Base-by-base conservation (phyloP, 2,329 filamentous ascomycete species). In the Venturia pyrina region DNA sequence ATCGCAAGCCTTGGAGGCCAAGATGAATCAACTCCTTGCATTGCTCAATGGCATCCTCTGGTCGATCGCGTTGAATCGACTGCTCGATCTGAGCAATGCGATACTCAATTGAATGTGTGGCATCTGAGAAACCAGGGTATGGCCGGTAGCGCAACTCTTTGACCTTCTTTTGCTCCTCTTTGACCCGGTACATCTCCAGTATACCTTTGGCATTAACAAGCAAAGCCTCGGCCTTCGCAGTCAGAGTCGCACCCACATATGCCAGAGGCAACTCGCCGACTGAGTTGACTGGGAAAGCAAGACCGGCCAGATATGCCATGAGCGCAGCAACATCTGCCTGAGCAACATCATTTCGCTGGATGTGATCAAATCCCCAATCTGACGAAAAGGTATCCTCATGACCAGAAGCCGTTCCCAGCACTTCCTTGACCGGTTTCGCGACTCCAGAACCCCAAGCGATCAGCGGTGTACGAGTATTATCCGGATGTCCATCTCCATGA, bases 401-500 rank as follows among this genome's bases (percentile, higher is more conserved):
- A 0, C 95, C 96, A 0, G 88, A 85, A 4, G 90, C 90, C 68
- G 84, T 76, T 1, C 81, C 82, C 2, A 80, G 74, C 41, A 81
- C 79, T 2, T 85, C 78, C 8, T 74, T 78, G 62, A 87, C 79
- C 0, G 95, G 95, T 69, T 84, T 83, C 3, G 92, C 91, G 48
- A 98, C 85, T 10, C 95, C 95, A 65, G 95, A 91, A 13, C 95
- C 95, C 95, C 95, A 99, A 2, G 85, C 87, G 70, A 99, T 90
- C 41, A 99, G 80, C 0, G 95, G 95, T 0, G 95, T 99, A 63
- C 95, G 86, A 3, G 95, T 99, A 72, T 98, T 99, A 75, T 99
- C 90, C 0, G 95, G 95, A 76, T 99, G 93, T 8, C 95, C 95
- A 75, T 99, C 95, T 46, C 96, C 96, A 75, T 99, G 96, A 71